Evolutionary conservation across 2,329 filamentous ascomycete genomes (phyloP), one percentile per base, ranked within the genome.

Genomic region (Sordariomycetes sp.): DNA sequence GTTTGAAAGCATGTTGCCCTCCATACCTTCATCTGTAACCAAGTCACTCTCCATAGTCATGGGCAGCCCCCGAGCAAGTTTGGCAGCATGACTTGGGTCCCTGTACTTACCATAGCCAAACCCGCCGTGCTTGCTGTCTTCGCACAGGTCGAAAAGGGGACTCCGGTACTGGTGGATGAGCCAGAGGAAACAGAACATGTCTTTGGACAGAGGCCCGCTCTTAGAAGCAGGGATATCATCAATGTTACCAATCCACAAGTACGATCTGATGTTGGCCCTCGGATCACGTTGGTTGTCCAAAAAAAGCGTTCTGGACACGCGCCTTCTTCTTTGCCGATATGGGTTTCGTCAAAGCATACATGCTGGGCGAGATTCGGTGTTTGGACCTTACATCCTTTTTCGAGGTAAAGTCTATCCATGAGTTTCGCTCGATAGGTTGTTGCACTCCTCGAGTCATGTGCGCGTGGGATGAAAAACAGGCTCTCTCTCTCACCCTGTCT

Each of bases 341-440:
- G 84, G 86, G 86, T 2, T 87, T 89, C 61, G 81, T 85, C 13
- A 82, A 87, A 66, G 80, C 83, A 32, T 89, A 86, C 64, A 89
- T 89, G 84, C 74, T 89, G 17, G 82, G 82, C 52, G 85, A 89
- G 66, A 76, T 88, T 32, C 79, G 82, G 55, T 88, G 85, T 59
- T 71, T 77, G 12, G 79, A 89, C 65, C 66, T 90, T 62, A 84
- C 82, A 1, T 76, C 76, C 2, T 87, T 89, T 65, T 89, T 90
- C 67, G 78, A 80, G 66, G 80, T 84, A 65, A 70, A 60, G 4
- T 36, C 15, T 2, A 48, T 15, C 53, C 20, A 42, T 17, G n/a
- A 28, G 24, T 36, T 25, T 22, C 24, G 20, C 24, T 7, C n/a
- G 39, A n/a, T 5, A 13, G n/a, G 34, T 32, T 12, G 20, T 24